Evolutionary conservation across 1,284 basidiomycete genomes (phyloP).

Genomic region (Laetiporus sulphureus): DNA sequence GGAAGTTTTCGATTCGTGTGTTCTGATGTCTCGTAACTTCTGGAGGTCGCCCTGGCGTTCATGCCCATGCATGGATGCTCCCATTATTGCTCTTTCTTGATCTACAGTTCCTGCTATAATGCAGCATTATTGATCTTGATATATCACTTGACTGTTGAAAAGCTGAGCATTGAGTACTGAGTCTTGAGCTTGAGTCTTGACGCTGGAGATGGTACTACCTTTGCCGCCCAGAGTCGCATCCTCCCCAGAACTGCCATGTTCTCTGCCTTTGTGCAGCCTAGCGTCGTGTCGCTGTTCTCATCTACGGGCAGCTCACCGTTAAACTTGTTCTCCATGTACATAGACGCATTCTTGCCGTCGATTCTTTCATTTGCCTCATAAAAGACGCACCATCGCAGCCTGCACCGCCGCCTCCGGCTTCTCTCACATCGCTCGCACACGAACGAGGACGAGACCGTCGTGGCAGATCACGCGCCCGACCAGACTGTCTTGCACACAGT

Average conservation of each 20-base stretch:
- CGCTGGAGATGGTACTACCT: no score
- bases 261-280: conserved; percentile 41
- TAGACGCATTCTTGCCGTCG: conserved; percentile 48
- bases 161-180: no score
- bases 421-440: conserved; percentile 35
- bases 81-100: no score
- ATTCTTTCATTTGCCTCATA: conserved; percentile 63
- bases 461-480: conserved; percentile 35
- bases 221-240: no score
- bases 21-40: no score
- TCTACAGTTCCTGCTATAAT: no score
- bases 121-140: no score
- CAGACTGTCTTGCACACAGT: conserved; percentile 82
- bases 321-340: conserved; percentile 46
- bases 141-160: no score
- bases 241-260: conserved; percentile 22
- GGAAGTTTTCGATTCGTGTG: no score
- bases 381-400: conserved; percentile 56
- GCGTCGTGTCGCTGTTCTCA: conserved; percentile 70
- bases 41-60: no score
- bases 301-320: conserved; percentile 65
- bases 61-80: no score
- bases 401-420: conserved; percentile 36
- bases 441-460: conserved; percentile 13
- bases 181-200: no score